Evolutionary conservation across 495 filamentous ascomycete species (phyloP), one percentile per base, ranked within the genome.

Genomic region (Usnea hakonensis): DNA sequence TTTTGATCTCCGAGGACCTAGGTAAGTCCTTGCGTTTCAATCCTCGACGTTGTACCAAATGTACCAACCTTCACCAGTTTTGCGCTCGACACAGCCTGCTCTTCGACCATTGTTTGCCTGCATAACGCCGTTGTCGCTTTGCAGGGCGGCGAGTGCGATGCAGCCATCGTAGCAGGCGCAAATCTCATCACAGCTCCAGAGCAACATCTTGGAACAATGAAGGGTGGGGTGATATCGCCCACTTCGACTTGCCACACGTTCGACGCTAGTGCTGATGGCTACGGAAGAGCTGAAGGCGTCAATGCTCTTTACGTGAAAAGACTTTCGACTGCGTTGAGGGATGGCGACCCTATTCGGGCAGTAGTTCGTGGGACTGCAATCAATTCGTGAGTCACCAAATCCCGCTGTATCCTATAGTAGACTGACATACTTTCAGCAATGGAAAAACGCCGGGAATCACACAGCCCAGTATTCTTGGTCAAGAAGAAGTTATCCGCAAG

Each of bases 221-320:
- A n/a, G n/a, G n/a, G n/a, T n/a, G 70, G 73, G 33, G 63, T 69
- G 9, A 60, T 75, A 1, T 76, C 72, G 1, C 62, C 67, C 16
- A 63, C 69, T 1, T 77, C 77, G 6, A 74, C 71, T n/a, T 86
- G 82, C 41, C 76, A 83, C 65, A 81, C 79, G 0, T 89, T 86
- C 60, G 85, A 87, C 64, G 70, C 72, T 19, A 67, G 74, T 35
- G 86, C 82, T 5, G 80, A 83, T 61, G 86, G 86, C 2, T 88
- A 85, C 66, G 81, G 72, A 1, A 76, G 84, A 30, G 86, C 77
- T 23, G 86, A 88, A 61, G 86, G 81, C 8, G 73, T 82, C 48
- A 80, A 75, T 23, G 77, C 78, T 55, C 55, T 89, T 2, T 74
- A 83, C 40, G 63, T 88, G 35, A 89, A 87, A 72, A 74, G 71